These are phyloP conservation scores for Globisporangium paddicum DNA, from an alignment of 352 stramenopile genomes.

Conservation along the genomic window DNA sequence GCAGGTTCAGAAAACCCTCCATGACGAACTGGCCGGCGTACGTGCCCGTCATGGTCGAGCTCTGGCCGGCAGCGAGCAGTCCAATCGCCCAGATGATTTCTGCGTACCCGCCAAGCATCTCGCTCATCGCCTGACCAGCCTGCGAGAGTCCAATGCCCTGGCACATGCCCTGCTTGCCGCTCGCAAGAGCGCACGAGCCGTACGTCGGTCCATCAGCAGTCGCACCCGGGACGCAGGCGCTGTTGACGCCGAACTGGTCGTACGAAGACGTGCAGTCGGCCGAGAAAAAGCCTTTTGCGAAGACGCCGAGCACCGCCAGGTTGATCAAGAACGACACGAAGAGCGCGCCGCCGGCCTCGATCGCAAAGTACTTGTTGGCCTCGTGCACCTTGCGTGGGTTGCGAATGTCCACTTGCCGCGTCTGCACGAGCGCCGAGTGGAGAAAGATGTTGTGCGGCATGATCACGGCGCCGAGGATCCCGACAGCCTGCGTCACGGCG, in stretches of 20 bases:
- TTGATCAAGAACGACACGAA: conserved; percentile 96
- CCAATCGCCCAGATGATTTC: conserved; percentile 93
- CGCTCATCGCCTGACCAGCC: conserved; percentile 72
- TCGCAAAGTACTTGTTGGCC: conserved; percentile 93
- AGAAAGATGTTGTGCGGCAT: conserved; percentile 95
- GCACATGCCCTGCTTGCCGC: conserved; percentile 60
- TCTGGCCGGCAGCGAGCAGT: conserved; percentile 93
- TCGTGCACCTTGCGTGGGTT: conserved; percentile 66
- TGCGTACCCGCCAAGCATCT: conserved; percentile 77
- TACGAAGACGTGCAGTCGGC: conserved; percentile 59
- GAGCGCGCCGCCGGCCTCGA: conserved; percentile 90
- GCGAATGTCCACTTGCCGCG: conserved; percentile 46
- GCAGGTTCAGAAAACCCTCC: conserved; percentile 94
- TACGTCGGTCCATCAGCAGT: conserved; percentile 41
- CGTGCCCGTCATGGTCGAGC: conserved; percentile 95
- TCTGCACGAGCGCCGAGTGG: conserved; percentile 83
- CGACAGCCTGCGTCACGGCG: conserved; percentile 82
- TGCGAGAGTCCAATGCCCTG: conserved; percentile 88
- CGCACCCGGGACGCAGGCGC: conserved; percentile 59
- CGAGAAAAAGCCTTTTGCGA: conserved; percentile 92
- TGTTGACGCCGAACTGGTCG: conserved; percentile 47
- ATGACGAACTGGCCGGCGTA: conserved; percentile 97
- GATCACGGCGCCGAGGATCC: conserved; percentile 92
- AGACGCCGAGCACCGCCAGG: conserved; percentile 89
- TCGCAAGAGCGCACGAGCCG: conserved; percentile 51